Evolutionary conservation across 2,329 filamentous ascomycete species (phyloP), one percentile per base, ranked within the genome.

Genomic region (Colletotrichum endophyticum): DNA sequence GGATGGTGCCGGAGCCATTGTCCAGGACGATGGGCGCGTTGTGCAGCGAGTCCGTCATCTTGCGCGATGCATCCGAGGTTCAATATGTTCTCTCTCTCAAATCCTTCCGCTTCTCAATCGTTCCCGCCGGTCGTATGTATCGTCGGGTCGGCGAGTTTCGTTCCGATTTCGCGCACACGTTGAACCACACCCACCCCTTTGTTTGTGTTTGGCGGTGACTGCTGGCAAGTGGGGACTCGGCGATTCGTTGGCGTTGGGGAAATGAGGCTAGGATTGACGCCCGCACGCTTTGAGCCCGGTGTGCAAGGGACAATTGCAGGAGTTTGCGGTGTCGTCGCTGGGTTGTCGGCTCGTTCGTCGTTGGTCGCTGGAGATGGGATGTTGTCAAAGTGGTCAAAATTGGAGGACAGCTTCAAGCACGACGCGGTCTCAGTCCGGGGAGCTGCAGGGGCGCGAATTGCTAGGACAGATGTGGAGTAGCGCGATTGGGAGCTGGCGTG

Each of bases 1-100:
- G 93, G 84, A 99, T 99, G 6, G 97, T 99, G 79, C 97, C 97
- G 80, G 96, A 98, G 82, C 97, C 97, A 88, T 99, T 99, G 91
- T 99, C 97, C 83, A 99, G 95, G 84, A 99, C 97, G 86, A 99
- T 98, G 76, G 97, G 96, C 80, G 96, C 96, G 90, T 99, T 99
- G 90, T 98, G 97, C 72, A 99, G 92, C 73, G 88, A 88, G 79
- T 92, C 91, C 78, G 90, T 86, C 90, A 92, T 92, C 25, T 76
- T 80, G 73, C 27, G 66, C 79, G 72, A 74, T 75, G 67, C 76
- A 78, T 78, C 56, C 73, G 68, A 73, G 44, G 5, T 30, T 44
- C 28, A 44, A 32, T 34, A n/a, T 4, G 5, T 66, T 36, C 19
- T 32, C 57, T 15, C 30, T 44, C 22, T 49, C 39, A 73, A 22